Base-by-base conservation (phyloP, 352 stramenopile species). In the Globisporangium acanthophoron region DNA sequence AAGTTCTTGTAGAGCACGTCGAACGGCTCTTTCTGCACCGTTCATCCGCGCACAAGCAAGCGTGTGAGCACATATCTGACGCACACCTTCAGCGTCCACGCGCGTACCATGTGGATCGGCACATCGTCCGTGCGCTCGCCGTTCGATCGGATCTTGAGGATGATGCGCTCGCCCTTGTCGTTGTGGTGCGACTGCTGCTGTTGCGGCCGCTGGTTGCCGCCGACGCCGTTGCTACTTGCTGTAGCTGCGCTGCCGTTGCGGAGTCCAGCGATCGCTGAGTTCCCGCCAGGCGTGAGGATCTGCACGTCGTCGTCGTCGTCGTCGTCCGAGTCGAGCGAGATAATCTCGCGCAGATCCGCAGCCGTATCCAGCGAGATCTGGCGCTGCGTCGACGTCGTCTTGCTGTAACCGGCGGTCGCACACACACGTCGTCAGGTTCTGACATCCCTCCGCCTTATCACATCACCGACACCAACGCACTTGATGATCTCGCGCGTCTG, bases 401-500 rank as follows among this genome's bases (percentile, higher is more conserved):
- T 67, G 47, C 72, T 80, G 35, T 16, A 33, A 8, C 8, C 16
- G 35, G 3, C 16, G 16, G 31, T 6, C 13, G n/a, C 29, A 31
- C 20, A 48, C 5, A 27, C 7, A 35, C 35, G 6, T 11, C 41
- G 18, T 47, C 41, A 47, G 41, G 13, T 45, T 5, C 41, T 46
- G 13, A 11, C 41, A 12, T 29, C 7, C 41, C 16, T 6, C 3
- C 18, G 53, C 56, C 66, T 63, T 0, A 66, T 62, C 24, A 44
- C 68, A 24, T 20, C 15, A 12, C 5, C 20, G 7, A 3, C 5
- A 58, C 13, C 13, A 2, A 69, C 64, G 20, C 62, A 85, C 58
- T 62, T 74, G 61, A 91, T 83, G 45, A 89, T 81, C 12, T 67
- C 73, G 43, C 78, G 67, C 27, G 80, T 86, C 52, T 86, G 73